Evolutionary conservation across 208 protist species (phyloP).

Genomic region (Leishmania tropica): DNA sequence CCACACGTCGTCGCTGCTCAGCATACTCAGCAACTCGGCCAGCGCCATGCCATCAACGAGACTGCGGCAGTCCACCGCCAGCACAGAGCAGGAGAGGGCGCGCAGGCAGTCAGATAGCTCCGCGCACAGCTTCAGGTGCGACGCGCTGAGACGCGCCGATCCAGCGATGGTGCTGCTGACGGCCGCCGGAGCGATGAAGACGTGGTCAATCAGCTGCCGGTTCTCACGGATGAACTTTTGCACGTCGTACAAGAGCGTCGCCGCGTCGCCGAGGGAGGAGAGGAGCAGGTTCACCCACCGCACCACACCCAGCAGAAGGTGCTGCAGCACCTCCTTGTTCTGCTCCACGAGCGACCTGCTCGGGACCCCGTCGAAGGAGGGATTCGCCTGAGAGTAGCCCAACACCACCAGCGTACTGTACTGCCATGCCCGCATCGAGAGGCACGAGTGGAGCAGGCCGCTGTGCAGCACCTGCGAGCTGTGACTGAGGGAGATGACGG

Average conservation of each 20-base stretch:
- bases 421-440: constrained; percentile 69
- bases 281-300: constrained; percentile 76
- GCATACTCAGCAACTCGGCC: constrained; percentile 46
- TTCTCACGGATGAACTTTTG: constrained; percentile 63
- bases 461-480: constrained; percentile 60
- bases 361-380: constrained; percentile 14
- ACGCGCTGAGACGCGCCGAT: constrained; percentile 35
- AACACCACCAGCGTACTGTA: constrained; percentile 59
- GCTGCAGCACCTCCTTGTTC: constrained; percentile 68
- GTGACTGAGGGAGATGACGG: constrained; percentile 59
- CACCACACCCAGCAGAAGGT: constrained; percentile 49
- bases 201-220: constrained; percentile 65
- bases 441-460: constrained; percentile 52
- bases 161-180: constrained; percentile 18
- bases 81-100: constrained; percentile 48
- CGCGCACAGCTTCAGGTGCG: constrained; percentile 53
- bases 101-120: constrained; percentile 67
- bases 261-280: constrained; percentile 51
- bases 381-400: constrained; percentile 37
- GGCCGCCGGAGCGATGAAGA: constrained; percentile 41
- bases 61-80: constrained; percentile 62
- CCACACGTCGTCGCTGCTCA: constrained; percentile 33
- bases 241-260: constrained; percentile 46
- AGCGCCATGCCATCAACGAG: constrained; percentile 64
- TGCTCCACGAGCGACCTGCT: constrained; percentile 41